Evolutionary conservation across 75 land plant species (phyloP), one percentile per base, ranked within the genome.

Genomic region (Pinus tabuliformis): DNA sequence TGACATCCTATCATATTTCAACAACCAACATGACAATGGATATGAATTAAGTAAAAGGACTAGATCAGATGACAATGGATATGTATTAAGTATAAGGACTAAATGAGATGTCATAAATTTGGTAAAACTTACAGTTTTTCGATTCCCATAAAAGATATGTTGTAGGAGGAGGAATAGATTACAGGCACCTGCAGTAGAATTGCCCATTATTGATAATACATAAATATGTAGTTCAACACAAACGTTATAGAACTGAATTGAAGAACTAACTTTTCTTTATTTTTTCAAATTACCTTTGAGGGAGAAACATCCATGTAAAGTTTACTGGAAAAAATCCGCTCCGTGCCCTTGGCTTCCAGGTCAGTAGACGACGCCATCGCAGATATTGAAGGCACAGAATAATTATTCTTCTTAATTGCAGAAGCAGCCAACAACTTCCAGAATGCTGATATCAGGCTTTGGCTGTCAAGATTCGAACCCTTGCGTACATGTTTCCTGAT

Each of bases 81-180:
- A 49, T 49, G 11, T 8, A 8, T 49, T 8, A 49, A 49, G 54
- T 49, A 49, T 8, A 49, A 49, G 11, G 54, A 49, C 54, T 49
- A 49, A 62, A 20, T 15, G 33, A 70, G 56, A 68, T 36, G 57
- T 16, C 37, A 68, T 14, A 17, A 49, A 42, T 37, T 21, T 24
- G 21, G 15, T 42, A 77, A 63, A n/a, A 56, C 94, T 93, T 82
- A 96, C 99, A 96, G 58, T 76, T 94, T 96, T 77, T 96, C 97
- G 16, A 96, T 75, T 22, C 99, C 99, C 70, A 96, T 63, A 62
- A 96, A 96, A 7, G 91, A 62, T 15, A 96, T 96, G 75, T 96
- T 83, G 49, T 96, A 96, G 1, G 87, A 58, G 5, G 88, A 56
- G 30, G 99, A 93, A 72, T 96, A 96, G 24, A 94, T 89, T 2